Base-by-base conservation (phyloP, 345 rosid species). In the Boechera retrofracta region DNA sequence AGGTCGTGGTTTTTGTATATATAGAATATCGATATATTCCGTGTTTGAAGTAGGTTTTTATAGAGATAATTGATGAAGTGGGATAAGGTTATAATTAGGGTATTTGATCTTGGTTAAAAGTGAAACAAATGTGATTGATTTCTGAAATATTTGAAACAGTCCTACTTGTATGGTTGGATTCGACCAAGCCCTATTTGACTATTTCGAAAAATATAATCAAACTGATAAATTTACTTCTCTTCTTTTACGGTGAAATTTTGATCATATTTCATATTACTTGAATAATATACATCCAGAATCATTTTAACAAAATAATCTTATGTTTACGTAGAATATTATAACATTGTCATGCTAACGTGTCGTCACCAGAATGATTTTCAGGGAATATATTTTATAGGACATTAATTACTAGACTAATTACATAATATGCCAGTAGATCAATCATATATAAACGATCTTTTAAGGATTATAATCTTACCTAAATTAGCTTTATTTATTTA, bases 1-100 rank as follows among this genome's bases (percentile, higher is more conserved):
- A 48, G 62, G 36, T 67, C 42, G n/a, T 58, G 12, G 29, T 24
- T 58, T 58, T 16, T 67, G 73, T 74, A 15, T 61, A 47, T 75
- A 47, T 38, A 76, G 49, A 44, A 5, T 60, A 59, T 33, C 9
- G 33, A 33, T 58, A 69, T 12, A 44, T 10, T 71, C 60, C 60
- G 29, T 16, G 61, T 29, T 67, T 68, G 28, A 52, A 68, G 13
- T 36, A 69, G 64, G 51, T 38, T 38, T 66, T 33, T 32, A 33
- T 58, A 47, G 57, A 45, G 57, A 32, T 28, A 36, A 4, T 56
- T 6, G 55, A 70, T 10, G 32, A 55, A 42, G 10, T 55, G 54
- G 64, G 39, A 69, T 69, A 16, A 55, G 42, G 12, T 29, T 55
- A 55, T 69, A 26, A 5, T 31, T 29, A 64, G 54, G 26, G 29